These are phyloP conservation scores for Poteriospumella lacustris DNA, from an alignment of 108 stramenopile genomes.

Conservation along the genomic window DNA sequence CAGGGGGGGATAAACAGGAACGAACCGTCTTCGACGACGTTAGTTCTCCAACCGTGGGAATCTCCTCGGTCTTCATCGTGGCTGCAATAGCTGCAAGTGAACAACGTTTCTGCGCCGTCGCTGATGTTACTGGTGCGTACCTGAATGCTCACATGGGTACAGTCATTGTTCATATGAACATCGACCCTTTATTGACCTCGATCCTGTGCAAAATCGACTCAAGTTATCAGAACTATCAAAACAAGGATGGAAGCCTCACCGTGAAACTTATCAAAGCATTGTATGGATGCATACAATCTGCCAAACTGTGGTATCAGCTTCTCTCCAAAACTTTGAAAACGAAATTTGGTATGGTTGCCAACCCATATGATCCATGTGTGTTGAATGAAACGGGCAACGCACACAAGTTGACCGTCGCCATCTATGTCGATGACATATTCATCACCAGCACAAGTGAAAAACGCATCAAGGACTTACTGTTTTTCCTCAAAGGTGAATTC, in stretches of 20 bases:
- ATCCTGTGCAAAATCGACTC: no score
- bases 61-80: no score
- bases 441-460: background rate
- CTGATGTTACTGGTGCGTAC: no score
- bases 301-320: background rate
- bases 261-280: slow-evolving; percentile 5
- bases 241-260: background rate
- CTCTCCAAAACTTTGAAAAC: background rate
- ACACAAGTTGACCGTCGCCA: background rate
- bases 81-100: no score
- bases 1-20: background rate
- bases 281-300: background rate
- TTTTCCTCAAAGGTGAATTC: background rate
- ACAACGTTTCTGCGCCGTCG: no score
- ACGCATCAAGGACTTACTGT: background rate
- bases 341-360: background rate
- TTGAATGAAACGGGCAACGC: background rate
- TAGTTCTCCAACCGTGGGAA: no score
- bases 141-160: no score
- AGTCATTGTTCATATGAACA: no score
- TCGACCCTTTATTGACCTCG: no score
- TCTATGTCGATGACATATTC: slow-evolving; percentile 16
- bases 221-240: background rate
- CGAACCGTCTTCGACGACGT: background rate
- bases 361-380: slow-evolving; percentile 16